Evolutionary conservation across 2,329 filamentous ascomycete genomes (phyloP).

Genomic region (Colletotrichum sp.): DNA sequence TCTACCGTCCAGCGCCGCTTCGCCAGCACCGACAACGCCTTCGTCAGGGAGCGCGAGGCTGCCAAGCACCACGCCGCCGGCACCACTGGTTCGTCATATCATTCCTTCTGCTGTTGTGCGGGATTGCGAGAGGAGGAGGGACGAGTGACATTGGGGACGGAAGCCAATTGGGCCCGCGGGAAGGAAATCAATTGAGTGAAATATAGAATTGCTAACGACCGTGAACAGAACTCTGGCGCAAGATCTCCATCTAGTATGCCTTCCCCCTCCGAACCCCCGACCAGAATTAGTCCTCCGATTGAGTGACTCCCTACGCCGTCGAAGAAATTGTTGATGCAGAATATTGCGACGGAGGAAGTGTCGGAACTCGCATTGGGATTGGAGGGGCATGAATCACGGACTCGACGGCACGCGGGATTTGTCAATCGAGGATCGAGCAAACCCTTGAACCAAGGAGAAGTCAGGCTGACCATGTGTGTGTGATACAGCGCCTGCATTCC

Average conservation of each 20-base stretch:
- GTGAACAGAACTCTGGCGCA: constrained; percentile 84
- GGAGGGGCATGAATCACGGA: neutral
- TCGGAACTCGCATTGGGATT: neutral
- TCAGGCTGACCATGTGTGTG: neutral
- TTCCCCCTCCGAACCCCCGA: neutral
- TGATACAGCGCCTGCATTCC: constrained; percentile 75
- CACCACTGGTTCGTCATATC: constrained; percentile 75
- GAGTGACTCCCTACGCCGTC: neutral
- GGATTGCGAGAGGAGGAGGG: too few species aligned
- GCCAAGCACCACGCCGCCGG: constrained; percentile 89
- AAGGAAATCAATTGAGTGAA: neutral
- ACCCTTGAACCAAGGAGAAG: too few species aligned
- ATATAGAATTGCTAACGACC: neutral
- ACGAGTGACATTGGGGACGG: neutral
- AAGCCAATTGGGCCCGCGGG: neutral
- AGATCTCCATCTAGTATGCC: constrained; percentile 93
- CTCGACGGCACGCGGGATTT: neutral
- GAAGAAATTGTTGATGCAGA: neutral
- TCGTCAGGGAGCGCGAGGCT: constrained; percentile 88
- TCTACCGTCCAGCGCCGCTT: constrained; percentile 72
- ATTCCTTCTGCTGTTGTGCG: neutral
- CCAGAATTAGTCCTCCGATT: neutral
- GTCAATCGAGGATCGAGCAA: neutral
- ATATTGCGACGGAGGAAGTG: neutral
- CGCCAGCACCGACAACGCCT: constrained; percentile 84